Evolutionary conservation across 768 basidiomycete species (phyloP).

Genomic region (Boletus vermiculosoides): DNA sequence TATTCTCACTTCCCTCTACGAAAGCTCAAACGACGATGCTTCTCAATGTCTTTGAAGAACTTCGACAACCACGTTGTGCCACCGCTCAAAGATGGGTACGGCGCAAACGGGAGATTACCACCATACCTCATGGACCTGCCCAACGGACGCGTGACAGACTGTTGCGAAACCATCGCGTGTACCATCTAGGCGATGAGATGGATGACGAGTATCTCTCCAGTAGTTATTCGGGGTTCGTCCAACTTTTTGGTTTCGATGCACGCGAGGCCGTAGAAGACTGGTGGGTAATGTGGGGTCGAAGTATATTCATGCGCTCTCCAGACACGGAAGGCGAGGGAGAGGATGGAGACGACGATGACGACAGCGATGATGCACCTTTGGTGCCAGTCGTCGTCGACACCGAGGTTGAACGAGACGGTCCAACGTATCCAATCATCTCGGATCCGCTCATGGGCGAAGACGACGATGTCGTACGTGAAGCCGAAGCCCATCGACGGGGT

Average conservation of each 20-base stretch:
- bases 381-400: conserved; percentile 11
- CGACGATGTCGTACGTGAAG: conserved; percentile 11
- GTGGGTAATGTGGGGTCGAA: conserved; percentile 55
- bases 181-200: conserved; percentile 38
- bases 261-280: conserved; percentile 58
- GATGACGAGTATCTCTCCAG: conserved; percentile 40
- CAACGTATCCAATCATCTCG: conserved; percentile 6
- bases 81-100: conserved; percentile 41
- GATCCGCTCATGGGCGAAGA: conserved; percentile 16
- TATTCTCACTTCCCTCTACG: conserved; percentile 51
- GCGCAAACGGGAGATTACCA: conserved; percentile 42
- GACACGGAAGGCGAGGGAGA: background rate
- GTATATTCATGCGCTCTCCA: conserved; percentile 4
- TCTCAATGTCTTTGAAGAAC: conserved; percentile 55
- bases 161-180: conserved; percentile 27
- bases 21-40: conserved; percentile 47
- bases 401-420: conserved; percentile 11
- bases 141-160: conserved; percentile 46
- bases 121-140: conserved; percentile 41
- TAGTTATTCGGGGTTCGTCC: conserved; percentile 51
- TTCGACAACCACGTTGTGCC: conserved; percentile 49
- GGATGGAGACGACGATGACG: background rate
- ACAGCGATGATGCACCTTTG: background rate
- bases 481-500: background rate
- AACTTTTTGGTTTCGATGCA: conserved; percentile 48